Conservation (phyloP, 2,329 filamentous ascomycete genomes). For the Aspergillus melleus region DNA sequence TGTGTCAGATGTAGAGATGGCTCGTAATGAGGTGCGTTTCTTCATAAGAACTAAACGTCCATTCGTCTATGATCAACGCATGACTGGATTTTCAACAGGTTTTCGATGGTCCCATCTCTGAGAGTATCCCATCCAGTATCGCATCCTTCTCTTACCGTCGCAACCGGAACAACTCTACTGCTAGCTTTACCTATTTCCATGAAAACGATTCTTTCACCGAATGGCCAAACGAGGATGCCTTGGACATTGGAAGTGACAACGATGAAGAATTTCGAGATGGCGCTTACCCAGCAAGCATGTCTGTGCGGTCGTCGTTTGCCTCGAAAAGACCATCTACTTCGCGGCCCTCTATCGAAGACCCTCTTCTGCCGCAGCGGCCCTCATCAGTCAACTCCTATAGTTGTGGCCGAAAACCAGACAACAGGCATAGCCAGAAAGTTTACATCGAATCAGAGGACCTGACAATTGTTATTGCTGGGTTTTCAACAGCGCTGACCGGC, state of each 20-base stretch:
- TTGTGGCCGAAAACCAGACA: slow-evolving; percentile 61
- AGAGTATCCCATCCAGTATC: slow-evolving; percentile 91
- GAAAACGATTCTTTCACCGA: slow-evolving; percentile 64
- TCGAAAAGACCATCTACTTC: slow-evolving; percentile 39
- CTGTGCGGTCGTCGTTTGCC: slow-evolving; percentile 31
- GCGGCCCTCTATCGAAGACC: slow-evolving; percentile 51
- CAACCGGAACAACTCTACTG: slow-evolving; percentile 74
- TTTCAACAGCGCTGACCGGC: slow-evolving; percentile 72
- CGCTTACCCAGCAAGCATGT: slow-evolving; percentile 39
- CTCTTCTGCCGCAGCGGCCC: slow-evolving; percentile 69
- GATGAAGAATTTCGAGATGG: slow-evolving; percentile 44
- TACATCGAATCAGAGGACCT: slow-evolving; percentile 93
- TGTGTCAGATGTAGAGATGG: slow-evolving; percentile 97
- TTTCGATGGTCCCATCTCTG: slow-evolving; percentile 88
- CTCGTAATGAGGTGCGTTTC: slow-evolving; percentile 76
- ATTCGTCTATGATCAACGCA: slow-evolving; percentile 3
- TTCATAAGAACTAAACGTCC: background rate
- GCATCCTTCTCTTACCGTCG: slow-evolving; percentile 89
- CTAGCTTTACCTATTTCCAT: slow-evolving; percentile 86
- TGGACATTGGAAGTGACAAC: slow-evolving; percentile 46
- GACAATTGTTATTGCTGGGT: slow-evolving; percentile 90
- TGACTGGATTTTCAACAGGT: slow-evolving; percentile 48
- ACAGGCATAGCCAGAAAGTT: slow-evolving; percentile 79
- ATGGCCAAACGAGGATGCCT: slow-evolving; percentile 51
- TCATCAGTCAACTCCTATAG: slow-evolving; percentile 65